phyloP scores from a whole-genome alignment of 768 basidiomycete genomes.

The Dioszegia crocea region DNA sequence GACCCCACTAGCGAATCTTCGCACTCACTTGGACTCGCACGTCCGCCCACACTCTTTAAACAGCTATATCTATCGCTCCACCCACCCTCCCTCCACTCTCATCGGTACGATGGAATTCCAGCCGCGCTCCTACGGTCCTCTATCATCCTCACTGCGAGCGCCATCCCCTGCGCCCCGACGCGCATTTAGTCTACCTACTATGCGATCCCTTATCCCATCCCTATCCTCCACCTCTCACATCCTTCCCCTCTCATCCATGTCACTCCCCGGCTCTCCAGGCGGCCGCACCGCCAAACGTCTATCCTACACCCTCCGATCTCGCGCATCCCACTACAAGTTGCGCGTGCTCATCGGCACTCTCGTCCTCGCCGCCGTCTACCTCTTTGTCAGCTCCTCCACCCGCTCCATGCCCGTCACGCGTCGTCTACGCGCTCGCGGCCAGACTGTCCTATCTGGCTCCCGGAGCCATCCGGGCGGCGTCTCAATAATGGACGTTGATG shows the following conservation, averaged over 20 bases:
- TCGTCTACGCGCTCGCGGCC: neutral
- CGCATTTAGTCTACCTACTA: slow-evolving; percentile 8
- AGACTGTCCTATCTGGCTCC: neutral
- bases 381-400: slow-evolving; percentile 7
- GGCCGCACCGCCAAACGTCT: slow-evolving; percentile 20
- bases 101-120: neutral
- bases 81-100: neutral
- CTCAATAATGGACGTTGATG: slow-evolving; percentile 18
- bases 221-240: neutral
- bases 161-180: slow-evolving; percentile 2
- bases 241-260: neutral
- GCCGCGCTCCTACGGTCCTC: slow-evolving; percentile 1
- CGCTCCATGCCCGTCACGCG: neutral
- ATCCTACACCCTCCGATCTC: slow-evolving; percentile 29
- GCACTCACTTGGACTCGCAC: neutral
- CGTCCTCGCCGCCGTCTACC: slow-evolving; percentile 15
- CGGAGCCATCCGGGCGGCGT: slow-evolving; percentile 18
- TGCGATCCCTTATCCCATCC: neutral
- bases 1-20: neutral
- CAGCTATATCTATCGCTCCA: too few relatives aligned
- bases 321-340: slow-evolving; percentile 16
- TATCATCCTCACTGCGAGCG: neutral
- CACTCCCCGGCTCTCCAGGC: neutral
- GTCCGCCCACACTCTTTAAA: neutral
- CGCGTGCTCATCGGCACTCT: slow-evolving; percentile 23